These are phyloP conservation scores for Isabelozyma heimii DNA, from an alignment of 805 yeast genomes.

Conservation along the genomic window DNA sequence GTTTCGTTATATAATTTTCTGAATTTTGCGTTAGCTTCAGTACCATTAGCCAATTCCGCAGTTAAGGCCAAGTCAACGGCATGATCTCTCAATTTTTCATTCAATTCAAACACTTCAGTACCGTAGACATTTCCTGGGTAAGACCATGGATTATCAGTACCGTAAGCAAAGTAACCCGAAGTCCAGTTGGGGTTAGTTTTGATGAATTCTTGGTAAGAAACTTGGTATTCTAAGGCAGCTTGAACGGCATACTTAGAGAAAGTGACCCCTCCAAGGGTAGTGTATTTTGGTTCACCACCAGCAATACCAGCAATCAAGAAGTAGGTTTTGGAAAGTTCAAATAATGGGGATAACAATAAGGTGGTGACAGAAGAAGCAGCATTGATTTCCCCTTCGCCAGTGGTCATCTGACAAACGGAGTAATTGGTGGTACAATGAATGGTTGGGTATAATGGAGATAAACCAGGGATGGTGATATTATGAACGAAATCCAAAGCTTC, in stretches of 20 bases:
- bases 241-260: conserved; percentile 61
- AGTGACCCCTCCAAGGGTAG: conserved; percentile 59
- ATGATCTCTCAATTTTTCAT: conserved; percentile 55
- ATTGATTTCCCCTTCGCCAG: conserved; percentile 71
- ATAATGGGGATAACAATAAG: conserved; percentile 48
- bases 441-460: conserved; percentile 57
- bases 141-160: conserved; percentile 45
- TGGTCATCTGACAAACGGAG: conserved; percentile 57
- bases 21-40: conserved; percentile 40
- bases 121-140: conserved; percentile 60
- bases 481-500: conserved; percentile 44
- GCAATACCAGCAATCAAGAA: conserved; percentile 66
- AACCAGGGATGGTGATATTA: conserved; percentile 63
- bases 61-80: conserved; percentile 51
- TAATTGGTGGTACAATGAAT: conserved; percentile 54
- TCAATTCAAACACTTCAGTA: conserved; percentile 63
- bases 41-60: conserved; percentile 46
- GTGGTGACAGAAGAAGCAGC: conserved; percentile 62
- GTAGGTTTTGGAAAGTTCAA: conserved; percentile 59
- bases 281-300: conserved; percentile 56
- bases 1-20: conserved; percentile 47
- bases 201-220: conserved; percentile 46
- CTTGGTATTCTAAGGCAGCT: conserved; percentile 57
- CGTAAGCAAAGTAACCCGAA: conserved; percentile 58
- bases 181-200: conserved; percentile 48